Conservation (phyloP, 176 grass and related monocot species). For the Alopecurus myosuroides region DNA sequence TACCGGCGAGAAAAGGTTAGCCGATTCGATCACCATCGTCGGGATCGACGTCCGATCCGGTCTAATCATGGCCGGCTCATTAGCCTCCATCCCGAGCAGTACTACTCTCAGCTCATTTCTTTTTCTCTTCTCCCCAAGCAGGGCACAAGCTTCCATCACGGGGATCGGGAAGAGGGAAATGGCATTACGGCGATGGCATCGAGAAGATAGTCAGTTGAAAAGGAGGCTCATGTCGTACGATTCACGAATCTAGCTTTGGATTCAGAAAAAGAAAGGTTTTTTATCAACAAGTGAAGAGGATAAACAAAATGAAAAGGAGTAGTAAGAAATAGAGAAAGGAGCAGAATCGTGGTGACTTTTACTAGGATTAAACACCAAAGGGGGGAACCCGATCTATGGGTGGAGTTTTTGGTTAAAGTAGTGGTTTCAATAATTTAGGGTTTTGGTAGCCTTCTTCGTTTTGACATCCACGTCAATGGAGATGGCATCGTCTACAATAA, state of each 20-base stretch:
- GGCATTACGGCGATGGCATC: background rate
- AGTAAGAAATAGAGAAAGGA: background rate
- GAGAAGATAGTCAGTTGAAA: background rate
- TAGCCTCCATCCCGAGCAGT: background rate
- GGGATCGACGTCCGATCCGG: slow-evolving; percentile 5
- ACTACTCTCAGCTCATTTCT: background rate
- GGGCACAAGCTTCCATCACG: background rate
- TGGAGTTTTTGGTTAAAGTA: too few species aligned
- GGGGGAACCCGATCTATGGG: too few species aligned
- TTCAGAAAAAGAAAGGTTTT: background rate
- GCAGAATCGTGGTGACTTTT: background rate
- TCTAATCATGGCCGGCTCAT: background rate
- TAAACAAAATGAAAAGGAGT: too few species aligned
- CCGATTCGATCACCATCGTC: background rate
- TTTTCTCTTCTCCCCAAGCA: background rate
- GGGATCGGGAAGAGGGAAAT: background rate
- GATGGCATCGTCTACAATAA: too few species aligned
- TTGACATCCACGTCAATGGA: too few species aligned
- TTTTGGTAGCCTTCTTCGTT: too few species aligned
- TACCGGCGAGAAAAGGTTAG: background rate
- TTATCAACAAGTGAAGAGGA: background rate
- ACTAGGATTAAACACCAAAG: background rate
- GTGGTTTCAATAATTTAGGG: too few species aligned
- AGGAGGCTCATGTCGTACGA: background rate
- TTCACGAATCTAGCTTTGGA: background rate